Base-by-base conservation (phyloP, 805 yeast species). In the Yueomyces sp. region DNA sequence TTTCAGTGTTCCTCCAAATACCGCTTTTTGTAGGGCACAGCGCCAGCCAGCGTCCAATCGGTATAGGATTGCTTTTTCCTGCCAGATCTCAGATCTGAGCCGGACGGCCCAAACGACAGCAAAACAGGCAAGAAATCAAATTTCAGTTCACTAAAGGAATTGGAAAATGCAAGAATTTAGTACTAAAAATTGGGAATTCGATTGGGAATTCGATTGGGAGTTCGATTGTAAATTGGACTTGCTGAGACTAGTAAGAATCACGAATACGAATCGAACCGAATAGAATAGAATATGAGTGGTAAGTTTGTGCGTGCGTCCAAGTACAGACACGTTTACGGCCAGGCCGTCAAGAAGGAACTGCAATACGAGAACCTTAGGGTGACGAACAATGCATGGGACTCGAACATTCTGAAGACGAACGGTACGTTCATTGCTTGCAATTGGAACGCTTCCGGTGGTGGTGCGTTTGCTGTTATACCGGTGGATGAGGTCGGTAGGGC, bases 361-460 rank as follows among this genome's bases (percentile, higher is more conserved):
- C 67, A 67, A 43, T 69, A 66, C 47, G 73, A 68, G 45, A 69
- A 69, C 50, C 52, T 84, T 51, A 79, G 76, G 55, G 75, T 81
- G 45, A 84, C 95, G 52, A 80, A 85, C 57, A 88, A 87, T 57
- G 98, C 97, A 1, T 92, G 95, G 85, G 99, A 92, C 63, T 84
- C 95, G 42, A 90, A 90, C 62, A 70, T 92, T 50, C 74, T 92
- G 51, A 79, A 86, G 63, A 76, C 84, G 50, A 92, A 92, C 60
- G 90, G 96, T 36, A 81, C 82, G 60, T 92, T 76, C 56, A 64
- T 92, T 38, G 73, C 95, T 1, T 81, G 87, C 50, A 87, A 85
- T 61, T 87, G 96, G 95, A 86, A 85, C 46, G 72, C 96, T 32
- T 81, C 94, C 8, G 97, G 97, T 37, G 97, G 97, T 49, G 99